A percentile compares a stretch with the other conserved stretches of the same genome.
These are phyloP conservation scores for Sclerotiophoma versabilis DNA, from an alignment of 2,329 filamentous ascomycete species.

Conservation along the genomic window DNA sequence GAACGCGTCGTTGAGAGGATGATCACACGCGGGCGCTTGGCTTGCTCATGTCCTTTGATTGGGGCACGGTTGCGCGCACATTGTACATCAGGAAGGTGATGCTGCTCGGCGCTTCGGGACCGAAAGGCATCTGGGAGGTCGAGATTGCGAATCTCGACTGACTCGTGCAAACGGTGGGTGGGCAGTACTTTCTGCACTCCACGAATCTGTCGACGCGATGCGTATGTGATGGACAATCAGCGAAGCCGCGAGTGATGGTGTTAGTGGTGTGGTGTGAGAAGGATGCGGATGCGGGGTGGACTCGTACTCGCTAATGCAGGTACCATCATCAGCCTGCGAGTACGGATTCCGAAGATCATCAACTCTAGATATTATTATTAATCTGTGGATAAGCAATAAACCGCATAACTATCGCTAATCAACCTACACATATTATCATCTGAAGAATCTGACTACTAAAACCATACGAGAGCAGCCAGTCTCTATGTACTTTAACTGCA, in stretches of 20 bases:
- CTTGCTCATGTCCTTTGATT: constrained; percentile 9
- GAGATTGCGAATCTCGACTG: constrained; percentile 7
- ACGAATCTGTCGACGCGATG: no score
- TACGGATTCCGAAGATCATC: no score
- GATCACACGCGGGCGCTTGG: neutral
- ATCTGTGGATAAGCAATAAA: no score
- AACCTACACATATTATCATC: no score
- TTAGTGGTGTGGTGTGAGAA: neutral
- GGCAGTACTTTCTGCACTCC: neutral
- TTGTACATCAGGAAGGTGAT: neutral
- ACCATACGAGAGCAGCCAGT: no score
- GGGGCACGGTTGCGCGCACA: neutral
- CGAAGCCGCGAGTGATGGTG: neutral
- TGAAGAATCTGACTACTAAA: no score
- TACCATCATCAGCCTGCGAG: neutral
- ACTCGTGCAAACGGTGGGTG: neutral
- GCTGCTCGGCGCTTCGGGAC: constrained; percentile 1
- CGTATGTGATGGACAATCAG: no score
- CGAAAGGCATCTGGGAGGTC: neutral
- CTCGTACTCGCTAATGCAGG: constrained; percentile 16
- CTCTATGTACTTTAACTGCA: no score
- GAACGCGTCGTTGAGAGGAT: neutral
- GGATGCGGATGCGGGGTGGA: neutral
- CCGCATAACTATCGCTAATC: no score
- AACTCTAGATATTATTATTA: no score